These are phyloP conservation scores for Podospora australis DNA, from an alignment of 495 filamentous ascomycete species.

Conservation along the genomic window DNA sequence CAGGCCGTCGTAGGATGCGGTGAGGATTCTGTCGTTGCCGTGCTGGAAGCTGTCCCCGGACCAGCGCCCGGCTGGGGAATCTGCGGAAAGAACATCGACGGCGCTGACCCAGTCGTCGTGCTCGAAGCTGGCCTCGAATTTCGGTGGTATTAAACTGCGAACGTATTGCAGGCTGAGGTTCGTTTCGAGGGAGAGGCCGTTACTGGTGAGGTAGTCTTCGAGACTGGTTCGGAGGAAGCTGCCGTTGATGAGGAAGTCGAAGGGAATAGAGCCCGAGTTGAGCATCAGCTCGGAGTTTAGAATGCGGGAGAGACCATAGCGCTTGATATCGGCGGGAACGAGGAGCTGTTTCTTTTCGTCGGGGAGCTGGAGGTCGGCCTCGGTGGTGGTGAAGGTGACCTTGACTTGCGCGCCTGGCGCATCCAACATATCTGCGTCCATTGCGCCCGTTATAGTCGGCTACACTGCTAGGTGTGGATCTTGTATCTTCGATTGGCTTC, in stretches of 20 bases:
- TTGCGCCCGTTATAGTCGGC: slow-evolving; percentile 8
- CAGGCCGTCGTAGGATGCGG: slow-evolving; percentile 82
- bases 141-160: slow-evolving; percentile 78
- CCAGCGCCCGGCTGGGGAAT: slow-evolving; percentile 56
- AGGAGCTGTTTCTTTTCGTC: slow-evolving; percentile 48
- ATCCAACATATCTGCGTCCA: slow-evolving; percentile 22
- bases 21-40: slow-evolving; percentile 61
- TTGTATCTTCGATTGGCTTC: no score
- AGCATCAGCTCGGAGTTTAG: slow-evolving; percentile 82
- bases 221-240: slow-evolving; percentile 81
- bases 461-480: background rate
- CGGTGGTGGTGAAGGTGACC: slow-evolving; percentile 54
- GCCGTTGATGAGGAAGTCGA: slow-evolving; percentile 94
- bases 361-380: slow-evolving; percentile 50
- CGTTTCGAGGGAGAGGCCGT: slow-evolving; percentile 83
- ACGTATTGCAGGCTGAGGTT: slow-evolving; percentile 89
- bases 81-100: slow-evolving; percentile 75
- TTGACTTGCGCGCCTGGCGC: slow-evolving; percentile 33
- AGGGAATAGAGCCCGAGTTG: slow-evolving; percentile 73
- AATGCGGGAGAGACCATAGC: slow-evolving; percentile 86
- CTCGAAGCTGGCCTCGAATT: slow-evolving; percentile 79
- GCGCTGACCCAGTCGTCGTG: slow-evolving; percentile 94
- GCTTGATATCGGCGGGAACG: slow-evolving; percentile 65
- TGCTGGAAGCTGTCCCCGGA: slow-evolving; percentile 34
- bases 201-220: slow-evolving; percentile 76